phyloP scores from a whole-genome alignment of 331 rosid genomes.

The Prunus yedoensis region DNA sequence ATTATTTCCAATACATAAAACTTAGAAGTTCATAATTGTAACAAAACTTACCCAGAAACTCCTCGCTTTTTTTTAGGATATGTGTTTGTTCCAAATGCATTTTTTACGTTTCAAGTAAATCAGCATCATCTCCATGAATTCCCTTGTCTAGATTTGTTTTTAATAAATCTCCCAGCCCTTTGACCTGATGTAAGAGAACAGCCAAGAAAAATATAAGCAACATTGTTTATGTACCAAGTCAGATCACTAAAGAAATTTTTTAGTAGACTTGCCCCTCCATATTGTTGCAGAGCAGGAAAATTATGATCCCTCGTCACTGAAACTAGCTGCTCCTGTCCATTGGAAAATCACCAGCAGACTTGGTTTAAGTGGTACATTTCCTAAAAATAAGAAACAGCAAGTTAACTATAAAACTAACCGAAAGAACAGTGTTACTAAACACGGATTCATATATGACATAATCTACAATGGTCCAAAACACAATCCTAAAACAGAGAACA shows the following conservation, averaged over 20 bases:
- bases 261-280: constrained; percentile 73
- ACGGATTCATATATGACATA: not conserved
- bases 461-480: not conserved
- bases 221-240: not conserved
- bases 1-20: not conserved
- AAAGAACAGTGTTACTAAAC: not conserved
- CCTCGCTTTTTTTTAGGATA: constrained; percentile 87
- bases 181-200: constrained; percentile 57
- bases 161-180: constrained; percentile 59
- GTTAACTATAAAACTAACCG: not conserved
- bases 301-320: constrained; percentile 79
- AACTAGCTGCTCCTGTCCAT: constrained; percentile 76
- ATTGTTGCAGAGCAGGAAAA: constrained; percentile 46
- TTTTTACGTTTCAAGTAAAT: constrained; percentile 63
- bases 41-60: constrained; percentile 60
- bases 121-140: constrained; percentile 69
- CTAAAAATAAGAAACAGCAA: constrained; percentile 30
- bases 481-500: not conserved
- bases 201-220: constrained; percentile 5
- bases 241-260: not conserved
- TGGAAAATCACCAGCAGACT: constrained; percentile 53
- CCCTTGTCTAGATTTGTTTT: constrained; percentile 84
- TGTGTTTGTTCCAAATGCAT: constrained; percentile 78
- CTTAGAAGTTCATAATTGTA: constrained; percentile 2
- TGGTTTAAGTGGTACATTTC: constrained; percentile 25